Conservation (phyloP, 768 basidiomycete species). For the Suillus brevipes region DNA sequence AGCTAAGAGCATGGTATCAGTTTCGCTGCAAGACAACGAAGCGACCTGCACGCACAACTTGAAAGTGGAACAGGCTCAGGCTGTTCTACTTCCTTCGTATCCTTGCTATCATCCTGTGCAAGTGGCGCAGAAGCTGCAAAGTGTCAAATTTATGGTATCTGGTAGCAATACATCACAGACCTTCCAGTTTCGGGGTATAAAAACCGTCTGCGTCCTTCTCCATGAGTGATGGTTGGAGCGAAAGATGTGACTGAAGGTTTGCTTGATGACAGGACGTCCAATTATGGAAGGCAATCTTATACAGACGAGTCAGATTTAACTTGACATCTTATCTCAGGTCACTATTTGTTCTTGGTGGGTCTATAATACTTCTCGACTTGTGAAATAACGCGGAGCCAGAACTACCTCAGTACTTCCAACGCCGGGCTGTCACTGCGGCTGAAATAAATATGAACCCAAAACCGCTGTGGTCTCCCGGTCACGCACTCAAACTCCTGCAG, state of each 20-base stretch:
- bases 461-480: constrained; percentile 14
- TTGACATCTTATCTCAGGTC: background rate
- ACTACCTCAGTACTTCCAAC: background rate
- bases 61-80: constrained; percentile 17
- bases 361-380: background rate
- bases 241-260: constrained; percentile 3
- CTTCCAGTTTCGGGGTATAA: constrained; percentile 54
- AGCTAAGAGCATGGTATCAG: constrained; percentile 13
- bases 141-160: background rate
- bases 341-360: background rate
- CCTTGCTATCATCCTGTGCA: constrained; percentile 31
- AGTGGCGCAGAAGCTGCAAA: constrained; percentile 21
- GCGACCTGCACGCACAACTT: constrained; percentile 18
- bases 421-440: background rate
- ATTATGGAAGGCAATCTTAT: constrained; percentile 11
- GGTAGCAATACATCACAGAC: constrained; percentile 30
- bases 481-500: constrained; percentile 22
- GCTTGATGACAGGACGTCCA: background rate
- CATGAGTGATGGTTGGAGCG: constrained; percentile 36
- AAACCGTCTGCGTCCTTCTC: constrained; percentile 83
- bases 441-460: background rate
- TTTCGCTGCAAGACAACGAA: background rate
- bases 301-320: background rate
- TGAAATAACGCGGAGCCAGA: background rate
- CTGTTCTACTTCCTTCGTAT: constrained; percentile 20